Percentiles rank a stretch among this genome's conserved stretches.
Evolutionary conservation across 73 alveolate species (phyloP).

Genomic region (Paraurostyla sp.): DNA sequence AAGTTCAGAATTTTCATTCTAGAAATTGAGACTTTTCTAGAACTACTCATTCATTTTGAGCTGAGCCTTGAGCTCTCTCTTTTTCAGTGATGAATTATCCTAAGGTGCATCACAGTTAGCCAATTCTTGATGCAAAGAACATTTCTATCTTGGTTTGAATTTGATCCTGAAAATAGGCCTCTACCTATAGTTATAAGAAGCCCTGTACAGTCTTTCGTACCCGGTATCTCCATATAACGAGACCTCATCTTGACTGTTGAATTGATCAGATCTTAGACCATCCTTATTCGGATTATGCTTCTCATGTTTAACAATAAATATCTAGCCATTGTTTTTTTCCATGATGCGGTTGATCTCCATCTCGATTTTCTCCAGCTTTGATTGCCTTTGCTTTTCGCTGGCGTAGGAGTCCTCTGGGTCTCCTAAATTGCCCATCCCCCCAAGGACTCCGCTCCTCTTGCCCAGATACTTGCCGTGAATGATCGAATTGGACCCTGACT

Average conservation of each 20-base stretch:
- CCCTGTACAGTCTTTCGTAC: background rate
- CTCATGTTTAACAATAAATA: constrained; percentile 50
- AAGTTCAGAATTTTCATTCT: background rate
- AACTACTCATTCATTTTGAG: background rate
- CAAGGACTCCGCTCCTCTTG: background rate
- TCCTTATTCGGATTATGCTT: background rate
- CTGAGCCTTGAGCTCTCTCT: background rate
- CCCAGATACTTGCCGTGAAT: constrained; percentile 34
- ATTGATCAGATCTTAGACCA: constrained; percentile 37
- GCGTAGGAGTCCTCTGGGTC: constrained; percentile 7
- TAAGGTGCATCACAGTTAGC: constrained; percentile 29
- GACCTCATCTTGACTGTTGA: constrained; percentile 4
- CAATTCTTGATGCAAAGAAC: constrained; percentile 25
- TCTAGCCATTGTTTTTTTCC: constrained; percentile 52
- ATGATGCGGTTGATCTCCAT: constrained; percentile 17
- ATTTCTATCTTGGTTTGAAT: constrained; percentile 18
- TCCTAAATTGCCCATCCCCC: background rate
- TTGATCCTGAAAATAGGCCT: constrained; percentile 63
- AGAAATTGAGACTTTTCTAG: background rate
- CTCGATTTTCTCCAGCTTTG: constrained; percentile 32
- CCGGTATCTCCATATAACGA: background rate
- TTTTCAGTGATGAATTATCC: background rate
- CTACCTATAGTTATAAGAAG: background rate
- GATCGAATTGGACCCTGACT: constrained; percentile 55
- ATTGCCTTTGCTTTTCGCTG: constrained; percentile 39